Evolutionary conservation across 805 yeast genomes (phyloP).

Genomic region (Schwanniomyces pseudopolymorphus): DNA sequence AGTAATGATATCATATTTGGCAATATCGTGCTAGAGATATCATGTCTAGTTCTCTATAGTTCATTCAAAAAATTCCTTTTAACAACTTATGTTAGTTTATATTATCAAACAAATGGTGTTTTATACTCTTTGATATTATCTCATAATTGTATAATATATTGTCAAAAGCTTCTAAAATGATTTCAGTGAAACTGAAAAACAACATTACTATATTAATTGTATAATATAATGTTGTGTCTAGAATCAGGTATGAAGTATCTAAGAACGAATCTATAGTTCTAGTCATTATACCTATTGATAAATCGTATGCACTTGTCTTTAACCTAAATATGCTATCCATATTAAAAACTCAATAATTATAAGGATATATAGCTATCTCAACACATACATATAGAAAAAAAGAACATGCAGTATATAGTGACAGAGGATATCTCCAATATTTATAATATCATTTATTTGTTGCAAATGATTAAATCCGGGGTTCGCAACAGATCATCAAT

Average conservation of each 20-base stretch:
- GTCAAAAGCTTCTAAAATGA: constrained; percentile 14
- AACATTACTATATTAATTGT: constrained; percentile 11
- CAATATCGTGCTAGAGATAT: too few species aligned
- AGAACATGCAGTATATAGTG: not conserved
- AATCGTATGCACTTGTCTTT: not conserved
- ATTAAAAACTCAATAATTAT: not conserved
- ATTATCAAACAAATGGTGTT: constrained; percentile 23
- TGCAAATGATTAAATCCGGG: constrained; percentile 1
- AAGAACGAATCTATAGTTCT: not conserved
- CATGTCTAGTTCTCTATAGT: not conserved
- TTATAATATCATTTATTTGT: not conserved
- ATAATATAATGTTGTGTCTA: constrained; percentile 12
- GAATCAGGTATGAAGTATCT: constrained; percentile 5
- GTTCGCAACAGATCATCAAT: constrained; percentile 3
- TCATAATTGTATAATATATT: constrained; percentile 16
- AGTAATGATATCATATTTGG: too few species aligned
- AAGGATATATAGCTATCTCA: not conserved
- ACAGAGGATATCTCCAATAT: not conserved
- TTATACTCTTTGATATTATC: constrained; percentile 15
- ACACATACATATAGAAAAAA: not conserved
- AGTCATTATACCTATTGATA: not conserved
- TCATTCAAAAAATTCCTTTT: not conserved
- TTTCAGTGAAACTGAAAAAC: constrained; percentile 13
- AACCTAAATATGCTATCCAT: not conserved
- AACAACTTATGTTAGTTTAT: constrained; percentile 14